Percentiles rank a stretch among this genome's conserved stretches.
Conservation (phyloP, 805 yeast genomes). For the Pichia insulana region DNA sequence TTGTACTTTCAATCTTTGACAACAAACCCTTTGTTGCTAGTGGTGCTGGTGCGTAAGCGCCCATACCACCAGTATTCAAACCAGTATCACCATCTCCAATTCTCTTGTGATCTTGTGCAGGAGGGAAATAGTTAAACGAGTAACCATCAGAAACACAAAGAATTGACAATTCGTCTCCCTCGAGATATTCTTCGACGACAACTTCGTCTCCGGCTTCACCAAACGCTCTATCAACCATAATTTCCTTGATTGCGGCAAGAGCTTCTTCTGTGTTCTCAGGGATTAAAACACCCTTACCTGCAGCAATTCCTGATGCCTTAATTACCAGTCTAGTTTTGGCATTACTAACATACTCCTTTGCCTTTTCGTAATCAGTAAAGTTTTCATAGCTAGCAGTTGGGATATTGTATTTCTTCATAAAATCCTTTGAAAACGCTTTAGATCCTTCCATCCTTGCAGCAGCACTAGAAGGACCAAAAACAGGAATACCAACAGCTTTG, state of each 20-base stretch:
- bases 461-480: conserved; percentile 86
- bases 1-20: conserved; percentile 57
- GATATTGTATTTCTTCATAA: conserved; percentile 84
- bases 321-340: conserved; percentile 75
- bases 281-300: conserved; percentile 96
- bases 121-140: conserved; percentile 81
- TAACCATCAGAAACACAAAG: conserved; percentile 92
- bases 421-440: conserved; percentile 85
- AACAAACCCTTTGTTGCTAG: conserved; percentile 73
- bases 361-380: conserved; percentile 69
- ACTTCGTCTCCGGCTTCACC: conserved; percentile 93
- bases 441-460: conserved; percentile 98
- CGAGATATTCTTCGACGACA: conserved; percentile 91
- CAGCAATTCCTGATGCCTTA: conserved; percentile 97
- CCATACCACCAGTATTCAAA: conserved; percentile 98
- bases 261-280: conserved; percentile 85
- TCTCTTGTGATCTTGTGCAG: conserved; percentile 98
- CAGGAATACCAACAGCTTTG: conserved; percentile 81
- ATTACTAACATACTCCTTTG: conserved; percentile 57
- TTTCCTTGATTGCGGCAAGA: conserved; percentile 66
- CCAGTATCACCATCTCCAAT: conserved; percentile 91
- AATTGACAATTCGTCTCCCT: conserved; percentile 94
- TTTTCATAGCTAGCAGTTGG: conserved; percentile 91
- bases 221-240: conserved; percentile 84
- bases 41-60: conserved; percentile 98